Base-by-base conservation (phyloP, 2,329 filamentous ascomycete genomes). In the Blastomyces percursus region DNA sequence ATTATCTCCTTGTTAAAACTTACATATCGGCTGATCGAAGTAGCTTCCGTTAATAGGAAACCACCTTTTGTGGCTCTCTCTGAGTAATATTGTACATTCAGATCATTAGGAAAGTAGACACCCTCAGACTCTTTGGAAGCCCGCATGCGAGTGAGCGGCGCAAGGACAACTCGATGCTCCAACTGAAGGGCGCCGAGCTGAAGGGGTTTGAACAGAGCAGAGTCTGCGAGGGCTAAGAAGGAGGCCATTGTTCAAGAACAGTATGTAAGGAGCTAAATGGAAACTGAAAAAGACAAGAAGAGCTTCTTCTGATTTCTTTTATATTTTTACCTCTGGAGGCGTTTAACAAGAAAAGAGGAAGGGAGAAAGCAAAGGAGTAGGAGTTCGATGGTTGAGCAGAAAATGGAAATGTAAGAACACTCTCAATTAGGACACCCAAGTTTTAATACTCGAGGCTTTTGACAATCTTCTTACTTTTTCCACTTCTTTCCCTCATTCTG, bases 41-140 rank as follows among this genome's bases (percentile, higher is more conserved):
- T 82, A 0, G 79, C 84, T 70, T 87, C 85, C 2, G 80, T 80
- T 51, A 87, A 71, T 2, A 87, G 73, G 1, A 82, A 84, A 24
- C 83, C 83, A 5, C 79, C 78, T 9, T 75, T 75, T 4, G 75
- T 77, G 42, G 76, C 80, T 32, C 83, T 78, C 69, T 86, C 82
- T 21, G 72, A 71, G 70, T 85, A 85, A 72, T 84, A 82, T 63
- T 82, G 77, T n/a, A 73, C 69, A 3, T 76, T 75, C 66, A 78
- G 67, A 60, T 75, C 71, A 64, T 76, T 69, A 24, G 80, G 79
- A 3, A 79, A 76, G 66, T 82, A 78, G 62, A 81, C 73, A 61
- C 83, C 74, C 60, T 77, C 75, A 12, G 40, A 59, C 56, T 46
- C 56, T n/a, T 48, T 59, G 2, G 35, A 44, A 57, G 75, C 75